Evolutionary conservation across 495 filamentous ascomycete species (phyloP), one percentile per base, ranked within the genome.

Genomic region (Collariella sp.): DNA sequence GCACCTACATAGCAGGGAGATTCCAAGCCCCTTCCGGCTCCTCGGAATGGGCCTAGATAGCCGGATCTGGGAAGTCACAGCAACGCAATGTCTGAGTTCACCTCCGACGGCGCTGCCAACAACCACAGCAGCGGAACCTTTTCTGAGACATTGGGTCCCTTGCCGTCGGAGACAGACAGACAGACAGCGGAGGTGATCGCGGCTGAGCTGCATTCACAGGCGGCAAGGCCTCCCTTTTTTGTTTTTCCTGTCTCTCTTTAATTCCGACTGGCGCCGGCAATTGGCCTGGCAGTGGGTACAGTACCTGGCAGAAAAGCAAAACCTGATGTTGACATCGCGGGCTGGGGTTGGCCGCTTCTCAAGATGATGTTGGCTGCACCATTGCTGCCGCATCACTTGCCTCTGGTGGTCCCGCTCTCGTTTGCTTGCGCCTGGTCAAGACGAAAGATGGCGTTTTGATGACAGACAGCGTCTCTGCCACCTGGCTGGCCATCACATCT

Each of bases 141-240:
- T 20, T 29, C 12, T 46, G 40, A 58, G 56, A 54, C 56, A 49
- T 54, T 50, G 22, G 36, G 34, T 20, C n/a, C 38, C 47, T 46
- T 46, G 12, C 19, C 39, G 50, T 49, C 20, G 44, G 45, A 36
- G 50, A 50, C 41, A 51, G 29, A 18, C 41, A 36, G 50, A 50
- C 41, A 51, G 29, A 18, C 41, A 51, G 41, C 41, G 33, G 34
- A 57, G 47, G 48, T 16, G 31, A 23, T 16, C 23, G n/a, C 51
- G 20, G 50, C 50, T 53, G 50, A 53, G 45, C 19, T 12, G 36
- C 19, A 49, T 35, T 35, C 38, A n/a, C 34, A 22, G 20, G 20
- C 31, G 1, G 11, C 46, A 33, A n/a, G 15, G 36, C 39, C 9
- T 23, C 23, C 6, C 24, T 46, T 23, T 41, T 15, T 43, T 33